Evolutionary conservation across 2,329 filamentous ascomycete genomes (phyloP), one percentile per base, ranked within the genome.

Genomic region (Curvularia spicifera): DNA sequence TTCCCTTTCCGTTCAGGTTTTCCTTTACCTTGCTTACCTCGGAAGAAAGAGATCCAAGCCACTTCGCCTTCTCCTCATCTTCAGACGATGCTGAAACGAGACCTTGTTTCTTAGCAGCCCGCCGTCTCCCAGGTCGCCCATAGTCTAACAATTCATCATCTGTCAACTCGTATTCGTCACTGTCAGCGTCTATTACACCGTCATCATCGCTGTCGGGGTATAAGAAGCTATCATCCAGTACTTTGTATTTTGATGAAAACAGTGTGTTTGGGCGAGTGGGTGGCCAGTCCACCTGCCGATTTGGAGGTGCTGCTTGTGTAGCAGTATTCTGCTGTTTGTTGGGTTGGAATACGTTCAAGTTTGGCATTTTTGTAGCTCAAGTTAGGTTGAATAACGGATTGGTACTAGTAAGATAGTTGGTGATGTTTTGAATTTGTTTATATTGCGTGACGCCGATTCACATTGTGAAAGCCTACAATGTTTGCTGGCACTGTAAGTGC

Each of bases 131-230:
- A 0, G 46, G 53, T 3, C 53, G 37, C 18, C 46, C 53, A 44
- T 51, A 22, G 3, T 55, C 53, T n/a, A 44, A 43, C 6, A 55
- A 8, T 8, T 55, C 53, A 8, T 44, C 29, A 22, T 55, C 53
- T 1, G 37, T 51, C 45, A 40, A 44, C 5, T 55, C 39, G 0
- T 2, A 2, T 2, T 45, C 46, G 1, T 55, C 33, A 12, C 33
- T 35, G 13, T 35, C 33, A 13, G 13, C 12, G 1, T 15, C 13
- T 35, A 35, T 35, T 35, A 4, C 33, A 12, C 12, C 33, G 3
- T 35, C 12, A 15, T 35, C 13, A 15, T 35, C 13, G 33, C 33
- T 13, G 4, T 35, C 33, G 2, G 33, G 33, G 12, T 15, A 15
- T 15, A 35, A 15, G 33, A 35, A 35, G 13, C 10, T 13, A 4